These are phyloP conservation scores for Hawksworthiomyces lignivorus DNA, from an alignment of 2,329 filamentous ascomycete genomes.

Conservation along the genomic window DNA sequence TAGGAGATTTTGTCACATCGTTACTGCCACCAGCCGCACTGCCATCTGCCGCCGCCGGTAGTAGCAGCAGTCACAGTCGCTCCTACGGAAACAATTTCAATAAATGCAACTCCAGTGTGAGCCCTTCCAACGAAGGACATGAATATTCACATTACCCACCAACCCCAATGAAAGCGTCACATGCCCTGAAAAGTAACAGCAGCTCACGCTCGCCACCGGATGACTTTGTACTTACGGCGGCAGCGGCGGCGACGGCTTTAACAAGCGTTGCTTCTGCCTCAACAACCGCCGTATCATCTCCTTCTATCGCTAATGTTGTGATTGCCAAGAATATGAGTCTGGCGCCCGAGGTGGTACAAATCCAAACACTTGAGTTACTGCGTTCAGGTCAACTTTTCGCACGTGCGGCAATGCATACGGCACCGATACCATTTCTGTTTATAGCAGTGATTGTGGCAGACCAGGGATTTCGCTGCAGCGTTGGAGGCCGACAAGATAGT, in stretches of 20 bases:
- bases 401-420: conserved; percentile 62
- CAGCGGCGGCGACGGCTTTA: background rate
- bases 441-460: conserved; percentile 58
- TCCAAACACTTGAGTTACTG: conserved; percentile 72
- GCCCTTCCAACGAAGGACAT: no score
- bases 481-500: background rate
- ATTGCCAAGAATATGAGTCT: conserved; percentile 73
- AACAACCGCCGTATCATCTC: conserved; percentile 7
- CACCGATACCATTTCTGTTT: conserved; percentile 73
- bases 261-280: conserved; percentile 14
- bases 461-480: conserved; percentile 28
- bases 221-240: no score
- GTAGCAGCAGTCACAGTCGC: conserved; percentile 11
- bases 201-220: no score
- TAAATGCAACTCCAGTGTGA: no score
- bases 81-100: conserved; percentile 1
- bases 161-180: background rate
- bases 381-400: conserved; percentile 72
- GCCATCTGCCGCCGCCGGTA: conserved; percentile 24
- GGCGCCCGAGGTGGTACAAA: conserved; percentile 69
- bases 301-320: conserved; percentile 68
- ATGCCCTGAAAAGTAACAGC: no score
- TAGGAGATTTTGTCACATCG: conserved; percentile 71
- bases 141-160: no score
- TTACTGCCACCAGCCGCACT: conserved; percentile 45